Conservation (phyloP, 2,329 filamentous ascomycete genomes). For the Aureobasidium subglaciale region DNA sequence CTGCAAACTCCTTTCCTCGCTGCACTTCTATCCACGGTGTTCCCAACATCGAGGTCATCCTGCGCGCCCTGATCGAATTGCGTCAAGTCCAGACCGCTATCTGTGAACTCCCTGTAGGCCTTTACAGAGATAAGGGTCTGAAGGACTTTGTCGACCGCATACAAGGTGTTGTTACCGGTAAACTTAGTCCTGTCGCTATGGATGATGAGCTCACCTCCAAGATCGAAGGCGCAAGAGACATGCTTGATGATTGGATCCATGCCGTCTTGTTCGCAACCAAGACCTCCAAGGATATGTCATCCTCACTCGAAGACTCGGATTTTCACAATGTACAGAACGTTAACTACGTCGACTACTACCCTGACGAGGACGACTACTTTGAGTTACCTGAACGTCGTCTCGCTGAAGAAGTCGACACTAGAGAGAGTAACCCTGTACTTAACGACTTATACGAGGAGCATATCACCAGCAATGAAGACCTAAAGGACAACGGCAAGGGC, state of each 20-base stretch:
- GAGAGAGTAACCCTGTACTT: background rate
- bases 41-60: constrained; percentile 23
- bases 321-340: background rate
- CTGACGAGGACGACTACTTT: background rate
- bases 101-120: constrained; percentile 20
- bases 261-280: background rate
- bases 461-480: background rate
- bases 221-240: constrained; percentile 17
- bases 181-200: background rate
- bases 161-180: constrained; percentile 18
- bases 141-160: constrained; percentile 20
- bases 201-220: constrained; percentile 14
- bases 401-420: background rate
- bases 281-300: background rate
- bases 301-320: background rate
- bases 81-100: constrained; percentile 21
- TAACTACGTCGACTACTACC: background rate
- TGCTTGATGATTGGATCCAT: constrained; percentile 16
- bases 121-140: constrained; percentile 18
- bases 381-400: background rate
- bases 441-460: background rate
- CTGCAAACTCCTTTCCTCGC: constrained; percentile 17
- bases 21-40: constrained; percentile 21
- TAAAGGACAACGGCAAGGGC: too few relatives aligned
- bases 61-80: constrained; percentile 23